These are phyloP conservation scores for Aquilaria sinensis DNA, from an alignment of 345 rosid species.

Conservation along the genomic window DNA sequence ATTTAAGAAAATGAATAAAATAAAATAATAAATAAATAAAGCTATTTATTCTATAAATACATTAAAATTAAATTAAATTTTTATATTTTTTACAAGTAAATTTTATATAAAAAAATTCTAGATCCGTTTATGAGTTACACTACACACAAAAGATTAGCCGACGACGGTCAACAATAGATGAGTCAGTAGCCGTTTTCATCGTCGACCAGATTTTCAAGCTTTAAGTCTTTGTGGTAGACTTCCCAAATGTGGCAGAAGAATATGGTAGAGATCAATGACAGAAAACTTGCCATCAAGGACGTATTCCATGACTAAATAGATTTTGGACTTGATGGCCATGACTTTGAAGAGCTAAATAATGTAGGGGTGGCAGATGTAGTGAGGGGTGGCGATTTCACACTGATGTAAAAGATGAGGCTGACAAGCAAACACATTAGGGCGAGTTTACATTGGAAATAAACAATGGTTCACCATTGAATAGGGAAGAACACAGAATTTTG, in stretches of 20 bases:
- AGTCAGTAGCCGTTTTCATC: constrained; percentile 44
- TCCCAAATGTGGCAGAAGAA: constrained; percentile 76
- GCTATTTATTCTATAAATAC: too few relatives aligned
- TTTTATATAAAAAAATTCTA: too few relatives aligned
- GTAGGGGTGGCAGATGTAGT: constrained; percentile 82
- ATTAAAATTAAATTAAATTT: too few relatives aligned
- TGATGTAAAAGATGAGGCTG: constrained; percentile 64
- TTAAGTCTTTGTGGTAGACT: constrained; percentile 77
- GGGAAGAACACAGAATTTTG: too few relatives aligned
- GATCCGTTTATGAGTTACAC: too few relatives aligned
- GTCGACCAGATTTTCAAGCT: constrained; percentile 74
- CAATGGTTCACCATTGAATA: too few relatives aligned
- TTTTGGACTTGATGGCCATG: constrained; percentile 81
- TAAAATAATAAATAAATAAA: too few relatives aligned
- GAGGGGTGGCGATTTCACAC: constrained; percentile 79
- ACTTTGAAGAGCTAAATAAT: constrained; percentile 73
- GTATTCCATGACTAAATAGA: constrained; percentile 83
- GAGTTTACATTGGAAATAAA: too few relatives aligned
- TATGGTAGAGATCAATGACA: constrained; percentile 70
- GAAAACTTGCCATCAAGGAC: constrained; percentile 81
- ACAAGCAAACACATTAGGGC: constrained; percentile 24
- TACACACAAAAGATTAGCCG: too few relatives aligned
- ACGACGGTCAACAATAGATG: too few relatives aligned
- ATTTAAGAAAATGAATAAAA: too few relatives aligned
- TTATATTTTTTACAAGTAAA: too few relatives aligned